Base-by-base conservation (phyloP, 495 filamentous ascomycete genomes). In the Penicillium crystallinum region DNA sequence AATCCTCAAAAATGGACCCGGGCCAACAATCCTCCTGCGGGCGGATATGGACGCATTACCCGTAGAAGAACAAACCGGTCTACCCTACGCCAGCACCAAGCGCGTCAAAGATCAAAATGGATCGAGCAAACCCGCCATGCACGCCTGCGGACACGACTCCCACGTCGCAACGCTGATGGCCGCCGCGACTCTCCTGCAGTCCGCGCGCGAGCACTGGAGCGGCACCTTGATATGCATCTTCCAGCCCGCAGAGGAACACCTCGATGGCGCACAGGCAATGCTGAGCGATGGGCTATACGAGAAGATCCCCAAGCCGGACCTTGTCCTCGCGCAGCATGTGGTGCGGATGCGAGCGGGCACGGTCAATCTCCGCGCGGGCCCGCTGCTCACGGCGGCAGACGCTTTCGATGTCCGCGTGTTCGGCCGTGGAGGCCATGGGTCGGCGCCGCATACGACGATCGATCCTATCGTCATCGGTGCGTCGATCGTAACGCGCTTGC, bases 101-200 rank as follows among this genome's bases (percentile, higher is more conserved):
- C 69, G 67, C 52, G 56, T 62, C 6, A 73, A 72, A 42, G 70
- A 77, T 54, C 53, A 53, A 5, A 64, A 77, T 18, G 82, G 81
- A 3, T 47, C 58, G 2, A 4, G 8, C 0, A 63, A 67, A 38
- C 78, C 80, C 0, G 80, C 83, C 1, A 85, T 85, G 83, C 83
- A 86, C 61, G 81, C 84, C 27, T 86, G 82, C 63, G 83, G 83
- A 1, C 83, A 88, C 52, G 84, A 88, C 54, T 77, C 81, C 55
- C 82, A 88, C 58, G 71, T 84, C 10, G 65, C 77, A 0, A 60
- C 57, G 14, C 64, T 86, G 12, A 64, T 86, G 36, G 81, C 72
- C 2, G 71, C 74, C 2, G 74, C 81, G 0, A 59, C 67, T 30
- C 63, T 78, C 0, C 61, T 86, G 14, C 47, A 63, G 21, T 41